Evolutionary conservation across 2,329 filamentous ascomycete genomes (phyloP), one percentile per base, ranked within the genome.

Genomic region (Tolypocladium ophioglossoides): DNA sequence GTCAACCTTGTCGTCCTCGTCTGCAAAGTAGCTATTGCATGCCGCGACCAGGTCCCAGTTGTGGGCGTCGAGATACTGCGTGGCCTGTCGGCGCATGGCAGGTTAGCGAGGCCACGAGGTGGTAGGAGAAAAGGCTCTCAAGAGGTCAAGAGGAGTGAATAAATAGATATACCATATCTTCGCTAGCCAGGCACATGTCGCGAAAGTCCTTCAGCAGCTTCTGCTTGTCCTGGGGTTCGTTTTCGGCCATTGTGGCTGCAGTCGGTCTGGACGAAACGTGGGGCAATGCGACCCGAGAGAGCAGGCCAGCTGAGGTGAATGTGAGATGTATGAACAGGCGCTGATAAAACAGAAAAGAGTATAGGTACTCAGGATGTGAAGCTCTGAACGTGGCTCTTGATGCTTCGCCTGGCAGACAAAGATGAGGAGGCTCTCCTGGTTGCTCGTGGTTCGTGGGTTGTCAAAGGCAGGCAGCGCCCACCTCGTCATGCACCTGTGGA

Each of bases 21-120:
- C 75, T 56, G 76, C 74, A 64, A 82, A 89, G 71, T 78, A 87
- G 51, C 82, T 78, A 34, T 80, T 76, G 53, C 80, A 78, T 18
- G 86, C 86, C 4, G 52, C 22, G 11, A 34, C 24, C 12, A 39
- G 34, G 27, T 54, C 50, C 55, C 55, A 56, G 16, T 54, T 35
- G 46, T 56, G 44, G 38, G 78, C 77, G 24, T 76, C 73, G 9
- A 92, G 81, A 60, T 87, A 87, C 57, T 85, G 77, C 54, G 76
- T 75, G 49, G 87, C 87, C 86, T 91, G 58, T 51, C 27, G 10
- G 11, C 5, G 10, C 8, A 30, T 5, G 16, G 35, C 14, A 37
- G 18, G 16, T 14, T 16, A 32, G 27, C 16, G n/a, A 12, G 20
- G 27, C 44, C 9, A 10, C 18, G 18, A n/a, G 24, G 6, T 11